Base-by-base conservation (phyloP, 2,329 filamentous ascomycete genomes). In the Akanthomyces uredinophilus region DNA sequence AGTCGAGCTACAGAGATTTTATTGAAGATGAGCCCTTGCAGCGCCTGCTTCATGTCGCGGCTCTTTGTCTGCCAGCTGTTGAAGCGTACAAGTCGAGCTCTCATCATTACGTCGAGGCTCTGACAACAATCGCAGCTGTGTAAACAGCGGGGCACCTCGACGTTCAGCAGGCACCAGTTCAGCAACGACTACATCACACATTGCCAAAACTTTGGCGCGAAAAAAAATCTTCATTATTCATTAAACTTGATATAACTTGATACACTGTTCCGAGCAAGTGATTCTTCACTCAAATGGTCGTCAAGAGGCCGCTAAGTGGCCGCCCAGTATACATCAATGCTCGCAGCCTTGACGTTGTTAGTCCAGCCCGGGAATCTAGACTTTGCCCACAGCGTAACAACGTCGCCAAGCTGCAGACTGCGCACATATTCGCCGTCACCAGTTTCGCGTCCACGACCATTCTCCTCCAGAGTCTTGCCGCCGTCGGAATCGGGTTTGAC, bases 311-410 rank as follows among this genome's bases (percentile, higher is more conserved):
- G 29, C 7, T 35, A 35, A 8, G 10, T 54, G 47, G 84, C 64
- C 71, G 83, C 81, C 83, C 83, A 88, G 68, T 84, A 87, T 29
- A 87, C 76, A 62, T 84, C 81, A 35, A 87, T 72, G 69, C 77
- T 76, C 2, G 82, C 80, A 14, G 72, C 75, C 52, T 81, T 70
- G 11, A 87, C 70, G 14, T 72, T 58, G 64, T 87, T 87, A 1
- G 60, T 51, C 86, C 86, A 88, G 0, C 73, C 79, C 0, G 69
- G 71, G 61, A 84, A 87, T 63, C 85, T 78, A 2, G 83, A 78
- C 71, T 82, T 85, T 1, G 75, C 84, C 85, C 85, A 88, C 1
- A 88, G 68, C 0, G 84, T 87, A 13, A 88, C 72, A 20, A 85
- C 79, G 66, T 88, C 86, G 1, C 86, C 86, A n/a, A 85, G 65